These are phyloP conservation scores for Nymphaea thermarum DNA, from an alignment of 164 flowering plant species.

Conservation along the genomic window DNA sequence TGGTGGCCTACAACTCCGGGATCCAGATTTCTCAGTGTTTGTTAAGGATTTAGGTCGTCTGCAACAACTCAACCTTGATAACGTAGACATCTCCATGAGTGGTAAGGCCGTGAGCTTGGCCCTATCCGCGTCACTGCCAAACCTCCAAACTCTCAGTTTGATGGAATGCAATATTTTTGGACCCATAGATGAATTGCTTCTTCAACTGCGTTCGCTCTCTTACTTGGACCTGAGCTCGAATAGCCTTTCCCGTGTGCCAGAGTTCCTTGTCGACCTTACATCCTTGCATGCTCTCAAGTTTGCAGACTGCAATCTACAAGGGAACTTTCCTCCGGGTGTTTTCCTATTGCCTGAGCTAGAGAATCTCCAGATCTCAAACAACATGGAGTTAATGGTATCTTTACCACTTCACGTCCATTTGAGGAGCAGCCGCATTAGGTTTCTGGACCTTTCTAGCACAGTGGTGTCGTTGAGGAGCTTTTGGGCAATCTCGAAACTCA, in stretches of 20 bases:
- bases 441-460: not conserved
- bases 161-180: not conserved
- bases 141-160: not conserved
- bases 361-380: not conserved
- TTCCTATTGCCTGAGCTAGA: not conserved
- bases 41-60: not conserved
- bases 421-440: not conserved
- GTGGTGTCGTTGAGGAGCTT: not conserved
- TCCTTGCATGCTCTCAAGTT: constrained; percentile 10
- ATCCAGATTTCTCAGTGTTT: not conserved
- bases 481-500: not conserved
- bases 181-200: not conserved
- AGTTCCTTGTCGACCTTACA: not conserved
- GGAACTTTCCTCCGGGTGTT: not conserved
- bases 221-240: not conserved
- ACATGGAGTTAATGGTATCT: not conserved
- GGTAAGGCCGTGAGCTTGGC: not conserved
- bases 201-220: not conserved
- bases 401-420: not conserved
- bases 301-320: not conserved
- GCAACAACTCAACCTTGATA: not conserved
- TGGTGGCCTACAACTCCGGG: not conserved
- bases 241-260: not conserved
- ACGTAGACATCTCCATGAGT: constrained; percentile 1
- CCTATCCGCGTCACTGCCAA: not conserved